Evolutionary conservation across 345 rosid species (phyloP), one percentile per base, ranked within the genome.

Genomic region (Salix caprea): DNA sequence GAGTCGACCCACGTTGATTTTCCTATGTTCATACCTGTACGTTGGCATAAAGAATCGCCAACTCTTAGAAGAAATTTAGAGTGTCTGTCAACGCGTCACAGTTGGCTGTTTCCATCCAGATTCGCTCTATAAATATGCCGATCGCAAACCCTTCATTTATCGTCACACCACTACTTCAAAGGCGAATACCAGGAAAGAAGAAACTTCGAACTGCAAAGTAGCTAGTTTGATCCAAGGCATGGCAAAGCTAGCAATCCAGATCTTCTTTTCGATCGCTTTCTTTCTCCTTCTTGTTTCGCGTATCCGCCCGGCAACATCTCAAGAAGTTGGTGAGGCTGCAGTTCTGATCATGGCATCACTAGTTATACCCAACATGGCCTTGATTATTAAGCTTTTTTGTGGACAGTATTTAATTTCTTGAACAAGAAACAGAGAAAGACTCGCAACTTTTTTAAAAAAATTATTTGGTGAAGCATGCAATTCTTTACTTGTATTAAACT

Each of bases 271-370:
- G 14, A n/a, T 65, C 80, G 32, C 72, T 66, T 65, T 81, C 80
- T 73, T 79, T 69, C n/a, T 80, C 46, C 48, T 70, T 66, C 78
- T 85, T 44, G 37, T 77, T 28, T 37, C 77, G 23, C 77, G 67
- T 56, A 21, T 75, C 11, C 15, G 10, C 52, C 75, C 76, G 4
- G 34, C 70, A 65, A 28, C 66, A 46, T 82, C 86, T 26, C 79
- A 84, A 68, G 90, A 87, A 87, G 83, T 82, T 14, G 90, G 91
- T 89, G 67, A 81, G 83, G 72, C 14, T 39, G 21, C 18, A 1
- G 12, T 39, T 32, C 8, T n/a, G n/a, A n/a, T 5, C 32, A 24
- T 18, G 26, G 23, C 21, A 6, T 30, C 32, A 30, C 32, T 30
- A 30, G 32, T 30, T n/a, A n/a, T n/a, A n/a, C n/a, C n/a, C n/a